Percentiles rank a stretch among this genome's conserved stretches.
These are phyloP conservation scores for Rhizomucor pusillus DNA, from an alignment of 371 early-diverging fungal species.

Conservation along the genomic window DNA sequence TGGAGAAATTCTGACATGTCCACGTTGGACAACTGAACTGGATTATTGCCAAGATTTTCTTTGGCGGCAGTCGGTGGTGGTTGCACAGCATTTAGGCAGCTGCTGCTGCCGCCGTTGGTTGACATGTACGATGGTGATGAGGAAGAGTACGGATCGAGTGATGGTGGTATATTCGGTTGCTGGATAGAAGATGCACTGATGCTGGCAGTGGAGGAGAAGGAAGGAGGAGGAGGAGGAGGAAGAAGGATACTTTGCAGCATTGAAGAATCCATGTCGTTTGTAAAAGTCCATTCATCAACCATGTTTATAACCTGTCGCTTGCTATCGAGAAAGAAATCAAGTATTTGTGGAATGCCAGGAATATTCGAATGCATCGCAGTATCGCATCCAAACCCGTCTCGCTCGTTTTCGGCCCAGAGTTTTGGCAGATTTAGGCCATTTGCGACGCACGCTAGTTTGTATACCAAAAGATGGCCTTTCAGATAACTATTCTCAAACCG, in stretches of 20 bases:
- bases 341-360: conserved; percentile 12
- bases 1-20: conserved; percentile 6
- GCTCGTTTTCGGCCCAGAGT: conserved; percentile 25
- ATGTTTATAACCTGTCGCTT: conserved; percentile 11
- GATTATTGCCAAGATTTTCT: no score
- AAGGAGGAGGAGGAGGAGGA: no score
- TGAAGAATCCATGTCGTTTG: background rate
- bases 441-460: conserved; percentile 35
- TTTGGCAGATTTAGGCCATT: conserved; percentile 38
- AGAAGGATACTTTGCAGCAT: no score
- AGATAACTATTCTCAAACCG: conserved; percentile 33
- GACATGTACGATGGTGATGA: no score
- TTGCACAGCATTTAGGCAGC: background rate
- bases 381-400: conserved; percentile 9
- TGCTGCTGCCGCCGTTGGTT: background rate
- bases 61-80: no score
- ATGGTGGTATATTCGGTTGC: no score
- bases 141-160: no score
- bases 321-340: conserved; percentile 18
- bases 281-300: background rate
- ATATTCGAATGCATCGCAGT: conserved; percentile 4
- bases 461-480: conserved; percentile 26
- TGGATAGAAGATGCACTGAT: no score
- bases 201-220: no score
- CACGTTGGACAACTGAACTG: conserved; percentile 1